These are phyloP conservation scores for Fusarium devonianum DNA, from an alignment of 2,329 filamentous ascomycete genomes.

Conservation along the genomic window DNA sequence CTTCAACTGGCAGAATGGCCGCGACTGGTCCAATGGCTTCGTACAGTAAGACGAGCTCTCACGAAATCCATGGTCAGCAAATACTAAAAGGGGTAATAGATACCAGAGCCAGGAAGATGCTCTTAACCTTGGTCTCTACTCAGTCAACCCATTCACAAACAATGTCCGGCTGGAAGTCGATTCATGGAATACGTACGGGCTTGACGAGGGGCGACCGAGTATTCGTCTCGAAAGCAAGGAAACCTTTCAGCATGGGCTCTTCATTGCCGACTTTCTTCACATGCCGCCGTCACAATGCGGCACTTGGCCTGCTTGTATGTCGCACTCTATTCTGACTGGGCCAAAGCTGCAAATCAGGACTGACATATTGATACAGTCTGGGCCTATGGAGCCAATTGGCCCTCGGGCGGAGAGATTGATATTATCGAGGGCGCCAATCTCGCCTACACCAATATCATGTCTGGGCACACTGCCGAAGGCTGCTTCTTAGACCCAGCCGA, in stretches of 20 bases:
- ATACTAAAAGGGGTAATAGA: conserved; percentile 40
- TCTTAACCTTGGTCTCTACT: conserved; percentile 50
- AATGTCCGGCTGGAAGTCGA: conserved; percentile 58
- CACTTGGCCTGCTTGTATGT: conserved; percentile 74
- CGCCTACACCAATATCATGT: conserved; percentile 65
- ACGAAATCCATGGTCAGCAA: conserved; percentile 9
- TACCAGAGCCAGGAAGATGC: conserved; percentile 55
- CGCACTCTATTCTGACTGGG: too few species aligned
- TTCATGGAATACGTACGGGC: conserved; percentile 47
- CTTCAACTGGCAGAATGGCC: conserved; percentile 59
- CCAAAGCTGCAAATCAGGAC: background rate
- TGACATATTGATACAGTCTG: conserved; percentile 50
- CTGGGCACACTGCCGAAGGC: conserved; percentile 62
- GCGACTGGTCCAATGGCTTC: conserved; percentile 72
- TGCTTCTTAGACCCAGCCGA: conserved; percentile 41
- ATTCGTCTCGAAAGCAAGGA: conserved; percentile 72
- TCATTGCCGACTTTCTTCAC: conserved; percentile 75
- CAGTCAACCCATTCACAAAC: conserved; percentile 50
- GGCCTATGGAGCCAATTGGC: conserved; percentile 66
- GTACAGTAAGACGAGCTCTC: conserved; percentile 63
- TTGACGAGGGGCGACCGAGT: conserved; percentile 59
- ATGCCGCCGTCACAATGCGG: conserved; percentile 77
- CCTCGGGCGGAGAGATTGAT: conserved; percentile 69
- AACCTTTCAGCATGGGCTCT: conserved; percentile 69
- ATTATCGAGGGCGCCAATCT: conserved; percentile 75